A percentile compares a stretch with the other conserved stretches of the same genome.
Conservation (phyloP, 140 eudicot species). For the Bidens hawaiensis region DNA sequence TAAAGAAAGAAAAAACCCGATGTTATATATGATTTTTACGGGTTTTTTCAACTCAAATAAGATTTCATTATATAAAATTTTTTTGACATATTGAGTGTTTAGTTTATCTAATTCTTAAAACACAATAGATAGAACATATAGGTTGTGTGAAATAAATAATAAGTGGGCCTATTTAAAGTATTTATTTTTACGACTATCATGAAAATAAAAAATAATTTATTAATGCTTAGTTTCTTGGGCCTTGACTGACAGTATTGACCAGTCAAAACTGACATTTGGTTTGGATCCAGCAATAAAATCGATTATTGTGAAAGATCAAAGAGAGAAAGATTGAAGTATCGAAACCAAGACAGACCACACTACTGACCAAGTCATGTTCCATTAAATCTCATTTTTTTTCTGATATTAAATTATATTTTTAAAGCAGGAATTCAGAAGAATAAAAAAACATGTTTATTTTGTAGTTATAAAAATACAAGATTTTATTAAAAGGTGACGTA, state of each 20-base stretch:
- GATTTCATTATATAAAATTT: too few species aligned
- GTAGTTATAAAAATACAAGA: too few species aligned
- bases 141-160: not conserved
- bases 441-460: too few species aligned
- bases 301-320: slow-evolving; percentile 39
- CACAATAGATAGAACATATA: not conserved
- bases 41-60: too few species aligned
- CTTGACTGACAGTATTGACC: slow-evolving; percentile 42
- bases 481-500: too few species aligned
- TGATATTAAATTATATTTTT: too few species aligned
- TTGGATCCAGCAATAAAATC: slow-evolving; percentile 39
- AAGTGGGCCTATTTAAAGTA: not conserved
- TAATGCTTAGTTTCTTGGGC: slow-evolving; percentile 31
- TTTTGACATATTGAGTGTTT: too few species aligned
- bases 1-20: too few species aligned
- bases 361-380: not conserved
- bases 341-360: slow-evolving; percentile 20
- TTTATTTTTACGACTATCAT: not conserved
- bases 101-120: too few species aligned
- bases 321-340: slow-evolving; percentile 16
- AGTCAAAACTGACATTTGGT: slow-evolving; percentile 42
- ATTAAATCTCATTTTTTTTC: not conserved
- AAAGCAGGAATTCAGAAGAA: too few species aligned
- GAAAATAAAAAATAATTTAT: not conserved
- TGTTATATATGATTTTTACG: too few species aligned